Evolutionary conservation across 169 alveolate species (phyloP).

Genomic region (Theileria luwenshuni): DNA sequence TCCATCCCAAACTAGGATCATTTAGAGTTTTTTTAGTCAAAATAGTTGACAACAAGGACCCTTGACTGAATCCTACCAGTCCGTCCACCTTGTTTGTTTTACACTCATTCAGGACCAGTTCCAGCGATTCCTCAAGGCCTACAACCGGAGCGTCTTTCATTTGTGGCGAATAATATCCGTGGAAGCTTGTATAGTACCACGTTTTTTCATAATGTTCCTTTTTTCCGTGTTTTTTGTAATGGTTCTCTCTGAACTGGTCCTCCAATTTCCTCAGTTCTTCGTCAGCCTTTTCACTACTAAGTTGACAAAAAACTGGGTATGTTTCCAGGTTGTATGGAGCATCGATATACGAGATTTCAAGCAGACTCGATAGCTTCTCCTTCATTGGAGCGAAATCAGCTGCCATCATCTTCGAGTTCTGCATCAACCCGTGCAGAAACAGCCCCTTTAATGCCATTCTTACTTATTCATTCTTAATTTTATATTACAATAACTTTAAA

Average conservation of each 20-base stretch:
- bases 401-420: conserved; percentile 40
- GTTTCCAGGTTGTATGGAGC: conserved; percentile 44
- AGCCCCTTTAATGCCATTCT: conserved; percentile 36
- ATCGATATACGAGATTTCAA: conserved; percentile 48
- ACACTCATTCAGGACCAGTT: conserved; percentile 58
- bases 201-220: conserved; percentile 58
- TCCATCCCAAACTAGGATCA: conserved; percentile 59
- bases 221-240: conserved; percentile 35
- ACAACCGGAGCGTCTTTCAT: conserved; percentile 24
- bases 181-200: conserved; percentile 46
- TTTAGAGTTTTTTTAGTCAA: conserved; percentile 41
- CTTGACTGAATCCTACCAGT: conserved; percentile 67
- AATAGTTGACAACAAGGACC: conserved; percentile 48
- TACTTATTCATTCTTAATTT: not conserved
- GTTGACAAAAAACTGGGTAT: conserved; percentile 49
- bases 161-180: conserved; percentile 51
- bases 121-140: conserved; percentile 58
- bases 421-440: conserved; percentile 59
- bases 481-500: not conserved
- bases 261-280: conserved; percentile 55
- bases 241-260: conserved; percentile 28
- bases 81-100: conserved; percentile 57
- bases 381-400: conserved; percentile 25
- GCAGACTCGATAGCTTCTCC: conserved; percentile 24
- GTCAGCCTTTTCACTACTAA: conserved; percentile 28